A percentile compares a stretch with the other conserved stretches of the same genome.
Evolutionary conservation across 1,284 basidiomycete species (phyloP).

Genomic region (Coniferiporia weirii): DNA sequence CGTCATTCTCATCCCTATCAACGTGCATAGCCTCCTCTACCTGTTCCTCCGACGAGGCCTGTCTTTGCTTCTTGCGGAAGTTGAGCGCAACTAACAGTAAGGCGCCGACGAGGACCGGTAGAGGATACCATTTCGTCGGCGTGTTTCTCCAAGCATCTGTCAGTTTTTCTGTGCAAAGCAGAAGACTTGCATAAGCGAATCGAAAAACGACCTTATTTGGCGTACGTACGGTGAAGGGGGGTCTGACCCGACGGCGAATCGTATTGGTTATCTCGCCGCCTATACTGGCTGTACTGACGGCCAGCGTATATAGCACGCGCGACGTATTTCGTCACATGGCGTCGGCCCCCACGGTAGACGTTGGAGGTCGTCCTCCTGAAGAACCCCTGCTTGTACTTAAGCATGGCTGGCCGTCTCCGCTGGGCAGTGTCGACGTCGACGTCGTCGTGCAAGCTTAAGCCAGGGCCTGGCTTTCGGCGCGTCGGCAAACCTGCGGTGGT

Average conservation of each 20-base stretch:
- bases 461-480: background rate
- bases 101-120: constrained; percentile 89
- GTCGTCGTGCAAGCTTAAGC: background rate
- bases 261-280: constrained; percentile 5
- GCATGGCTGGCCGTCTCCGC: background rate
- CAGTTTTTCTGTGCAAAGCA: constrained; percentile 35
- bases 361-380: constrained; percentile 16
- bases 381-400: constrained; percentile 12
- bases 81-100: constrained; percentile 82
- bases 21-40: constrained; percentile 58
- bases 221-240: constrained; percentile 12
- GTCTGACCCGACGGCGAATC: background rate
- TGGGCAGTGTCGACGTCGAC: background rate
- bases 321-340: constrained; percentile 18
- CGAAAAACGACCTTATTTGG: background rate
- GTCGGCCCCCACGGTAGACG: constrained; percentile 15
- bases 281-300: constrained; percentile 18
- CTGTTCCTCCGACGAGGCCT: constrained; percentile 24
- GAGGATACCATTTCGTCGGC: constrained; percentile 92
- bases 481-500: background rate
- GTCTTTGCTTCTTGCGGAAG: constrained; percentile 58
- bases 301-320: constrained; percentile 17
- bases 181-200: background rate
- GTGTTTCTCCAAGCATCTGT: constrained; percentile 80
- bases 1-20: constrained; percentile 65